phyloP scores from a whole-genome alignment of 345 rosid species.

The Acer negundo region DNA sequence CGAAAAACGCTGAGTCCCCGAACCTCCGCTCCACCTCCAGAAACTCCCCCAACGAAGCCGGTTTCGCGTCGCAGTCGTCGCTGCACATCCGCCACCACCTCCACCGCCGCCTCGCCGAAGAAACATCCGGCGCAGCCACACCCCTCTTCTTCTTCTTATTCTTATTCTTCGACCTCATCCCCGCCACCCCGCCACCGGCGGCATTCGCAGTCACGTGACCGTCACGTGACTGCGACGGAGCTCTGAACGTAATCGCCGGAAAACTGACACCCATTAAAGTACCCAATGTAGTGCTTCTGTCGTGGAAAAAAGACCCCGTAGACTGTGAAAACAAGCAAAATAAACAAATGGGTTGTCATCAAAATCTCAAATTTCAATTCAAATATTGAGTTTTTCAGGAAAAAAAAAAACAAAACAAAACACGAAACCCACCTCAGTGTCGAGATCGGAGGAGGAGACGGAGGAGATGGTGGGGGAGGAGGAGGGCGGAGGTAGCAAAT shows the following conservation, averaged over 20 bases:
- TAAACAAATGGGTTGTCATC: neutral
- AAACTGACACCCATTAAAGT: slow-evolving; percentile 89
- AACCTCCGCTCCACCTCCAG: slow-evolving; percentile 88
- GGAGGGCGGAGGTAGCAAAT: slow-evolving; percentile 45
- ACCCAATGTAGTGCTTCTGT: slow-evolving; percentile 90
- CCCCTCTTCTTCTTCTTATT: slow-evolving; percentile 31
- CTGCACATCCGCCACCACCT: slow-evolving; percentile 91
- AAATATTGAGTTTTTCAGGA: neutral
- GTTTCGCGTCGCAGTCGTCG: slow-evolving; percentile 62
- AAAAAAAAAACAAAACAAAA: neutral
- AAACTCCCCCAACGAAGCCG: slow-evolving; percentile 86
- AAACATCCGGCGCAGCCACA: slow-evolving; percentile 19
- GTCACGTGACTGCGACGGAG: slow-evolving; percentile 55
- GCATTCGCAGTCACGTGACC: slow-evolving; percentile 26
- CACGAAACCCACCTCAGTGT: slow-evolving; percentile 62
- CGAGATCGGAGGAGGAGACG: slow-evolving; percentile 92
- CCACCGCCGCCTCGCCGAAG: slow-evolving; percentile 44
- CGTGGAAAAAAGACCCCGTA: slow-evolving; percentile 94
- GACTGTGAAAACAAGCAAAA: slow-evolving; percentile 45
- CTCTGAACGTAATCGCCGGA: slow-evolving; percentile 66
- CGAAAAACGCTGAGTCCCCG: slow-evolving; percentile 60
- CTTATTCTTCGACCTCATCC: slow-evolving; percentile 17
- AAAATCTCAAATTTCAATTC: neutral
- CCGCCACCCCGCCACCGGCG: slow-evolving; percentile 16
- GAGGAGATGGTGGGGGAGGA: slow-evolving; percentile 82